Evolutionary conservation across 139 green algal genomes (phyloP), one percentile per base, ranked within the genome.

Genomic region (Picochlorum costavermella): DNA sequence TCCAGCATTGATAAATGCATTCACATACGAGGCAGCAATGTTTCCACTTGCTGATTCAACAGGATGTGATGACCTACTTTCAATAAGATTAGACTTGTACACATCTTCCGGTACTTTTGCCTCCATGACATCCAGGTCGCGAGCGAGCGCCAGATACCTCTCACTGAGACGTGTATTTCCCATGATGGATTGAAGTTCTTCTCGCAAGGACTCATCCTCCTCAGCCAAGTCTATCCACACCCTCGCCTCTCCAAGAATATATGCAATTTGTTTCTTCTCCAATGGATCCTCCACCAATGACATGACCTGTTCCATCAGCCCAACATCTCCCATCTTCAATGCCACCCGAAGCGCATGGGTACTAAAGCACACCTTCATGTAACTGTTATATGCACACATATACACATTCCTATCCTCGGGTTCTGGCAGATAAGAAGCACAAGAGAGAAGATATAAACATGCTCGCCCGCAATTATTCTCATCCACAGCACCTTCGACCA

Each of bases 101-200:
- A 99, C 94, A 73, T 99, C 63, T 46, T 90, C 91, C 0, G 89
- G 85, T 40, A 78, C 66, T 75, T 96, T 96, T 51, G 92, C 62
- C 75, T 99, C 94, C 85, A 98, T 88, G 20, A 99, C 92, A 69
- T 99, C 94, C 56, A 99, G 79, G 78, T 99, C 94, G 0, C 94
- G 76, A 1, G 88, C 94, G 33, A 99, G 84, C 1, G 82, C 75
- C 62, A 98, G 74, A 75, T 91, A 99, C 48, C 88, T 83, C 80
- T 96, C 90, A 30, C 61, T 84, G 26, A 96, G 74, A 37, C 70
- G 71, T 11, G 73, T 76, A 82, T 98, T 99, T 70, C 26, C n/a
- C 48, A 60, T 48, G 25, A 63, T 61, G 26, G 17, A 20, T 50
- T 50, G 20, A 12, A 87, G 66, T n/a, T 64, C 67, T 61, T 89